Conservation (phyloP, 2,329 filamentous ascomycete genomes). For the Talaromyces sp. region DNA sequence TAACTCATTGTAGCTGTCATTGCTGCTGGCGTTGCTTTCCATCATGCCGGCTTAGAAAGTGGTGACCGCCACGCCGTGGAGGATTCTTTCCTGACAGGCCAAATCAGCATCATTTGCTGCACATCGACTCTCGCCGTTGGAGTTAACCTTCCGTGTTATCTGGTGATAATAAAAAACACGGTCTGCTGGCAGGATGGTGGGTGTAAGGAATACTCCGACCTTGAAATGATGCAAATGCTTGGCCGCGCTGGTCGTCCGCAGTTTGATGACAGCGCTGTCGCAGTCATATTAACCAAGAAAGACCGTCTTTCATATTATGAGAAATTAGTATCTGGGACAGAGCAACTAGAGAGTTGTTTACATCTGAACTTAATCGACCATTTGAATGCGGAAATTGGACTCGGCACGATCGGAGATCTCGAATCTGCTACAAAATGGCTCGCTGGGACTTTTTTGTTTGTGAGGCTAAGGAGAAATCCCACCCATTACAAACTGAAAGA, state of each 20-base stretch:
- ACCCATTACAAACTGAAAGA: conserved; percentile 63
- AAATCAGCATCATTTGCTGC: conserved; percentile 78
- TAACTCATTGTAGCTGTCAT: conserved; percentile 37
- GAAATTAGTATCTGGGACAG: conserved; percentile 66
- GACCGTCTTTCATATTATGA: conserved; percentile 63
- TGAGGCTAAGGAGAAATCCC: conserved; percentile 67
- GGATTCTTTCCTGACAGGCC: conserved; percentile 60
- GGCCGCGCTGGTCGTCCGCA: conserved; percentile 78
- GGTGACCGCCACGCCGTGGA: conserved; percentile 64
- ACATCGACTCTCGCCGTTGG: conserved; percentile 81
- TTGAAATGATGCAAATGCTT: conserved; percentile 89
- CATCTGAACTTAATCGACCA: conserved; percentile 78
- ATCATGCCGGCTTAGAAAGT: conserved; percentile 69
- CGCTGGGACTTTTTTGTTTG: conserved; percentile 69
- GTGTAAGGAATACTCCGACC: conserved; percentile 68
- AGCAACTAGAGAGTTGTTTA: conserved; percentile 70
- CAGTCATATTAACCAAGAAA: conserved; percentile 72
- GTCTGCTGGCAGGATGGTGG: conserved; percentile 57
- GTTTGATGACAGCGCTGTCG: conserved; percentile 70
- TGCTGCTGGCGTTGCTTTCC: conserved; percentile 66
- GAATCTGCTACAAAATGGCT: conserved; percentile 69
- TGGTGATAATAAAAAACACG: conserved; percentile 79
- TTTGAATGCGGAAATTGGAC: conserved; percentile 74
- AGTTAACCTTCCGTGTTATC: conserved; percentile 76
- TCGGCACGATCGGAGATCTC: conserved; percentile 65